A percentile compares a stretch with the other conserved stretches of the same genome.
These are phyloP conservation scores for Phytophthora cryptogea DNA, from an alignment of 352 stramenopile genomes.

Conservation along the genomic window DNA sequence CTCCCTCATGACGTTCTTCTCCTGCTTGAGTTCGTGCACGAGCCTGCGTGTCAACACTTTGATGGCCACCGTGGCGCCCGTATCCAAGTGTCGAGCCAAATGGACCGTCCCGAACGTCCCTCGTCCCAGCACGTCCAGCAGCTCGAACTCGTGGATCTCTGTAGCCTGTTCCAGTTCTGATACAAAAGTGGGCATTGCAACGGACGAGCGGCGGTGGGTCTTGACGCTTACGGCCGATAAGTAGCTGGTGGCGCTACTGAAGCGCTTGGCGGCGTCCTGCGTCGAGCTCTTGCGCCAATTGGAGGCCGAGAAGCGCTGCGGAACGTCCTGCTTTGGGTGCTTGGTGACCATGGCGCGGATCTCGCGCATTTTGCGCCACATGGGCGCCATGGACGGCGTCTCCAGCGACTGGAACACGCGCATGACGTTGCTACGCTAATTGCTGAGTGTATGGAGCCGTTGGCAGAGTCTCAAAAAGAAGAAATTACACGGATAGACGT, in stretches of 20 bases:
- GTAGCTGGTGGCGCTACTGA: slow-evolving; percentile 31
- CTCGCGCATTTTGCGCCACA: slow-evolving; percentile 50
- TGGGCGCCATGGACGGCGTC: slow-evolving; percentile 38
- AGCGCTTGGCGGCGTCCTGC: slow-evolving; percentile 24
- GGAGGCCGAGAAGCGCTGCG: slow-evolving; percentile 43
- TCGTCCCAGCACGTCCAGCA: slow-evolving; percentile 63
- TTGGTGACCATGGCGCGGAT: slow-evolving; percentile 37
- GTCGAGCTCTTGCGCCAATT: slow-evolving; percentile 22
- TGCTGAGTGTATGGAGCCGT: slow-evolving; percentile 1
- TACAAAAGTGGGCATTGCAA: slow-evolving; percentile 18
- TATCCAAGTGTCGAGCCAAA: slow-evolving; percentile 60
- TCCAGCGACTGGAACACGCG: slow-evolving; percentile 28
- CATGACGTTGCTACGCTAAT: slow-evolving; percentile 10
- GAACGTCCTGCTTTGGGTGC: slow-evolving; percentile 14
- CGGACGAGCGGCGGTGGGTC: slow-evolving; percentile 15
- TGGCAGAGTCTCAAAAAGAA: neutral
- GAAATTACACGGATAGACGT: neutral
- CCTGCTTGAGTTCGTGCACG: slow-evolving; percentile 60
- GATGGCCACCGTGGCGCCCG: slow-evolving; percentile 58
- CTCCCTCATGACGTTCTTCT: slow-evolving; percentile 74
- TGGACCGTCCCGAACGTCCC: slow-evolving; percentile 78
- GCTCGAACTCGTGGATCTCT: slow-evolving; percentile 52
- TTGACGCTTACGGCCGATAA: slow-evolving; percentile 26
- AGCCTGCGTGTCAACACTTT: slow-evolving; percentile 56
- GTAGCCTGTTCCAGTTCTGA: slow-evolving; percentile 36